These are phyloP conservation scores for Pezicula radicicola DNA, from an alignment of 2,329 filamentous ascomycete species.

Conservation along the genomic window DNA sequence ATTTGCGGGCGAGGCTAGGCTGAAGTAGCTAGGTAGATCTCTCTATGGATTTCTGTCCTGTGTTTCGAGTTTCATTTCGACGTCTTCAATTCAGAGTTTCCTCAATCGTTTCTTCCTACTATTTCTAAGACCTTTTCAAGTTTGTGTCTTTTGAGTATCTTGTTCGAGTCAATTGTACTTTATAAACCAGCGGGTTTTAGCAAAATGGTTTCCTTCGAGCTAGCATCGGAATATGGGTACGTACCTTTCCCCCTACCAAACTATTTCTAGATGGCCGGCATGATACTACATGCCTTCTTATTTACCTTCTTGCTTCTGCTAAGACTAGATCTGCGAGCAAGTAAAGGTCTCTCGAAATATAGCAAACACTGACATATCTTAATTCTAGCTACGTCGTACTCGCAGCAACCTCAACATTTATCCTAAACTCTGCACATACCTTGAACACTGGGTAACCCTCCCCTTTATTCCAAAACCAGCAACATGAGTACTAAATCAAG, in stretches of 20 bases:
- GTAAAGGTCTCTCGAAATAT: too few species aligned
- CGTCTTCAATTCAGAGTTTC: neutral
- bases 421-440: conserved; percentile 54
- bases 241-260: neutral
- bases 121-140: neutral
- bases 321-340: too few species aligned
- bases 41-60: neutral
- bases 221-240: neutral
- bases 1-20: too few species aligned
- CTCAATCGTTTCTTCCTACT: neutral
- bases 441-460: conserved; percentile 35
- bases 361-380: too few species aligned
- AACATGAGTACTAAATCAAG: too few species aligned
- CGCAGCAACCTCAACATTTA: conserved; percentile 52
- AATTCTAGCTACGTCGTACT: conserved; percentile 55
- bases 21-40: too few species aligned
- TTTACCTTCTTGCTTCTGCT: too few species aligned
- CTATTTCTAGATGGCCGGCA: too few species aligned
- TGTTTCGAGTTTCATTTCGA: neutral
- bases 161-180: neutral
- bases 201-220: neutral
- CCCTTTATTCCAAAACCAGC: too few species aligned
- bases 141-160: neutral
- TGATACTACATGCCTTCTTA: too few species aligned
- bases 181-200: neutral